A percentile compares a stretch with the other conserved stretches of the same genome.
Conservation (phyloP, 2,329 filamentous ascomycete genomes). For the Colletotrichum karsti region DNA sequence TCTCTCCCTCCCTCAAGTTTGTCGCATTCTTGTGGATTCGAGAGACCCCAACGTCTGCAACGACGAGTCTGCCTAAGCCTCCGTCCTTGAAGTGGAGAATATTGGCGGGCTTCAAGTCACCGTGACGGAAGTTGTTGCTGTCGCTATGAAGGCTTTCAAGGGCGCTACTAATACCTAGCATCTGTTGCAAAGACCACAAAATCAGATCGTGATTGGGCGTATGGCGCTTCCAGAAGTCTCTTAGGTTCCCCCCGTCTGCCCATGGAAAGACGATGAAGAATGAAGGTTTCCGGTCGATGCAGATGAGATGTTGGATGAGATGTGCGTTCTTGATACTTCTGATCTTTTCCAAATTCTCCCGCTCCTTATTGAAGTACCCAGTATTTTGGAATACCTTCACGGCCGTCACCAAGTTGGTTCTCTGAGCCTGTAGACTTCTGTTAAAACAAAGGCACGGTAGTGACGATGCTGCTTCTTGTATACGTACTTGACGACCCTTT, state of each 20-base stretch:
- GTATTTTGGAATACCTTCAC: neutral
- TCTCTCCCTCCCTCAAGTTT: neutral
- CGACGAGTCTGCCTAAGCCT: neutral
- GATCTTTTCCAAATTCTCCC: neutral
- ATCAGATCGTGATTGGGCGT: neutral
- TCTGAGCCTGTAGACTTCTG: too few species aligned
- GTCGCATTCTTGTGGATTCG: neutral
- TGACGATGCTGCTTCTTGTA: neutral
- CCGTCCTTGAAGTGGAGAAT: neutral
- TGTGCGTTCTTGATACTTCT: neutral
- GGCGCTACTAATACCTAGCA: neutral
- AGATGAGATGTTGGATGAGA: neutral
- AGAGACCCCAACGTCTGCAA: conserved; percentile 3
- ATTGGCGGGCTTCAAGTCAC: conserved; percentile 12
- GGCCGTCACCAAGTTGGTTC: neutral
- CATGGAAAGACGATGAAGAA: conserved; percentile 3
- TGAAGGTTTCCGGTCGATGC: neutral
- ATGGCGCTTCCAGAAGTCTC: neutral
- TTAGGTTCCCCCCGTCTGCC: conserved; percentile 10
- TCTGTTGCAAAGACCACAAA: conserved; percentile 1
- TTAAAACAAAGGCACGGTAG: too few species aligned
- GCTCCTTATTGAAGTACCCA: neutral
- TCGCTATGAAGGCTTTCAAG: neutral
- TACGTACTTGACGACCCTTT: neutral
- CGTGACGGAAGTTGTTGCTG: conserved; percentile 2